phyloP scores from a whole-genome alignment of 805 yeast genomes.

The Metschnikowia cerradonensis region DNA sequence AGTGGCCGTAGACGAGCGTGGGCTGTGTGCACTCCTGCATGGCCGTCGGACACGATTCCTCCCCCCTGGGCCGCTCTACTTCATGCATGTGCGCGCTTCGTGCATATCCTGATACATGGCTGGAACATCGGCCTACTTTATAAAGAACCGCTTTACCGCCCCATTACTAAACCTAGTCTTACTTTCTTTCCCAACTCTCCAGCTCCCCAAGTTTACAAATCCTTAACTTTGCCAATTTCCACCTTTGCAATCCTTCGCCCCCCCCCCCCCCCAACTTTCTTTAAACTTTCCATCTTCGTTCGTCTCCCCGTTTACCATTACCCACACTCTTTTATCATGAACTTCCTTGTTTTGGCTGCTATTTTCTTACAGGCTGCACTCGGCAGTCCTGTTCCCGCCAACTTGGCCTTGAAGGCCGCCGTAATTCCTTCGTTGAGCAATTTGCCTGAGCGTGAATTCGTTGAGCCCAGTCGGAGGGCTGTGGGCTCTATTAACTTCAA shows the following conservation, averaged over 20 bases:
- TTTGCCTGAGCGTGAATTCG: constrained; percentile 2
- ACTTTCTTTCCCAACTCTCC: background rate
- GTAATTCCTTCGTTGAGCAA: constrained; percentile 13
- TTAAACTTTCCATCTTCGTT: background rate
- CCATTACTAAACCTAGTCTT: no score
- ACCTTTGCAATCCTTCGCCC: no score
- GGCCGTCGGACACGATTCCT: background rate
- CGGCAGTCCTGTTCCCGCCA: constrained; percentile 31
- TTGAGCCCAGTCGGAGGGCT: background rate
- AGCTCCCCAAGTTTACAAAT: background rate
- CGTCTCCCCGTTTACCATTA: background rate
- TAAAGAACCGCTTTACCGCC: no score
- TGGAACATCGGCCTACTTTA: background rate
- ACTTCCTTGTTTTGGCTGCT: constrained; percentile 3
- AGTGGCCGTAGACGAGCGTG: background rate
- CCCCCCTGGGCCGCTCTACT: background rate
- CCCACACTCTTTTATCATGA: constrained; percentile 4
- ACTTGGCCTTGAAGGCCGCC: constrained; percentile 21
- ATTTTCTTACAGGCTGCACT: constrained; percentile 8
- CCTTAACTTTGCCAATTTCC: no score
- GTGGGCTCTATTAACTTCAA: background rate
- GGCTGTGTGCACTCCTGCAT: background rate
- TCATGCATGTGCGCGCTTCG: constrained; percentile 1
- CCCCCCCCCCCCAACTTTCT: no score
- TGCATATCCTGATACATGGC: constrained; percentile 1